phyloP scores from a whole-genome alignment of 2,329 filamentous ascomycete genomes.

The Aspergillus unguis region DNA sequence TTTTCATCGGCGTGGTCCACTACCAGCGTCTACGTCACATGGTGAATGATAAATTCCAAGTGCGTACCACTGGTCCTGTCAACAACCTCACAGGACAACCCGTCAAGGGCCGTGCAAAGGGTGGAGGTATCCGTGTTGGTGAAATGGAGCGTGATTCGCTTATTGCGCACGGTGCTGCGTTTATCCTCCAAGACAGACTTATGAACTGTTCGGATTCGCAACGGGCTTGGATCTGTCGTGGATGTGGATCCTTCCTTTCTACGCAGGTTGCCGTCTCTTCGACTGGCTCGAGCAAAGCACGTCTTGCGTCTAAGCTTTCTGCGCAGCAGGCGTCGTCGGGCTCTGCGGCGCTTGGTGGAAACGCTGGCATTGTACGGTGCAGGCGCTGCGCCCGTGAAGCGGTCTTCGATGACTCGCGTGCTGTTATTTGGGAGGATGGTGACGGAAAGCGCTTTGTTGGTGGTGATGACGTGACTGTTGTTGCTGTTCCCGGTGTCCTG shows the following conservation, averaged over 20 bases:
- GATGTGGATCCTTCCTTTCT: conserved; percentile 85
- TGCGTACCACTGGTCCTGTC: conserved; percentile 90
- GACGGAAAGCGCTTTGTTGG: conserved; percentile 79
- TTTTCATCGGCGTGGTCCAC: conserved; percentile 95
- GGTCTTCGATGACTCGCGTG: conserved; percentile 62
- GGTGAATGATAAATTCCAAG: conserved; percentile 99
- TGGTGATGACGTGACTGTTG: conserved; percentile 83
- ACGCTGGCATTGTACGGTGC: conserved; percentile 67
- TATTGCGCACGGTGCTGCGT: conserved; percentile 91
- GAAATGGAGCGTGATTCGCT: conserved; percentile 98
- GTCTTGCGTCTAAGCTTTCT: conserved; percentile 29
- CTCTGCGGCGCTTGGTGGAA: conserved; percentile 54
- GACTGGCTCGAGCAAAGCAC: conserved; percentile 25
- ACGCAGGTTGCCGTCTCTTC: conserved; percentile 58
- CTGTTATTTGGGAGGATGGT: conserved; percentile 82
- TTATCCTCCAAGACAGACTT: conserved; percentile 88
- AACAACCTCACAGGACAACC: conserved; percentile 90
- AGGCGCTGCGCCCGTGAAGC: conserved; percentile 70
- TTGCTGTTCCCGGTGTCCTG: conserved; percentile 88
- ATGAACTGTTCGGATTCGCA: conserved; percentile 97
- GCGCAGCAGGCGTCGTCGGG: background rate
- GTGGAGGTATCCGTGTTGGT: conserved; percentile 96
- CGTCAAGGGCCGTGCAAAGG: conserved; percentile 93
- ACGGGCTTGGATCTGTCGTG: conserved; percentile 82
- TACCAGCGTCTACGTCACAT: conserved; percentile 98